These are phyloP conservation scores for Yamadazyma nakazawae DNA, from an alignment of 805 yeast species.

Conservation along the genomic window DNA sequence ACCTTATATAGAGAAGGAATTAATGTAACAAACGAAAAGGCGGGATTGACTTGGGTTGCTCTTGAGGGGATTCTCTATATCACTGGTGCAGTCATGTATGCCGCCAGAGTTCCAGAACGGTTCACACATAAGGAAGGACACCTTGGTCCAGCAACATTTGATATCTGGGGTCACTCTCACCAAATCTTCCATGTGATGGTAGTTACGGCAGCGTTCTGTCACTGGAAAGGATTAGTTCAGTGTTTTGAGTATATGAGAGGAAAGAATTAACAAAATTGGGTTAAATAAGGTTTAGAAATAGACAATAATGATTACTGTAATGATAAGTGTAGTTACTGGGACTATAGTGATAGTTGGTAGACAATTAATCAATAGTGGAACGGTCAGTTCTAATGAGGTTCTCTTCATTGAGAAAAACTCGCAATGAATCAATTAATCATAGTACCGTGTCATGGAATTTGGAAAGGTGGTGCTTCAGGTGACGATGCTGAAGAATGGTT, in stretches of 20 bases:
- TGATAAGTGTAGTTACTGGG: background rate
- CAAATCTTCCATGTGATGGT: conserved; percentile 80
- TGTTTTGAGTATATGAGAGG: conserved; percentile 47
- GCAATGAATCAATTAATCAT: conserved; percentile 23
- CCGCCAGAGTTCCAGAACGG: conserved; percentile 75
- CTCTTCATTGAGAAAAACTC: background rate
- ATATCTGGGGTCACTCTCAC: conserved; percentile 76
- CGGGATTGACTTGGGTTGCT: conserved; percentile 60
- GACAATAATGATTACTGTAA: background rate
- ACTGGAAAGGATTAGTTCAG: conserved; percentile 58
- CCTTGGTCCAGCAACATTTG: conserved; percentile 41
- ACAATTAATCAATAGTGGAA: no score
- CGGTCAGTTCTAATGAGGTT: background rate
- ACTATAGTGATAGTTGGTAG: no score
- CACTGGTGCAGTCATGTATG: conserved; percentile 76
- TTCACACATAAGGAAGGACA: conserved; percentile 25
- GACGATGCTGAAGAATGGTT: conserved; percentile 54
- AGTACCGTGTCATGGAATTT: conserved; percentile 56
- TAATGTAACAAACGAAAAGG: conserved; percentile 44
- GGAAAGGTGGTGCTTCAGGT: conserved; percentile 50
- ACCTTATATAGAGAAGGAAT: conserved; percentile 52
- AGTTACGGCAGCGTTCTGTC: conserved; percentile 72
- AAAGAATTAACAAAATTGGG: background rate
- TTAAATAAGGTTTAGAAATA: background rate
- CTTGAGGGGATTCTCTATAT: conserved; percentile 75